phyloP scores from a whole-genome alignment of 2,329 filamentous ascomycete genomes.

The Sarocladium strictum region DNA sequence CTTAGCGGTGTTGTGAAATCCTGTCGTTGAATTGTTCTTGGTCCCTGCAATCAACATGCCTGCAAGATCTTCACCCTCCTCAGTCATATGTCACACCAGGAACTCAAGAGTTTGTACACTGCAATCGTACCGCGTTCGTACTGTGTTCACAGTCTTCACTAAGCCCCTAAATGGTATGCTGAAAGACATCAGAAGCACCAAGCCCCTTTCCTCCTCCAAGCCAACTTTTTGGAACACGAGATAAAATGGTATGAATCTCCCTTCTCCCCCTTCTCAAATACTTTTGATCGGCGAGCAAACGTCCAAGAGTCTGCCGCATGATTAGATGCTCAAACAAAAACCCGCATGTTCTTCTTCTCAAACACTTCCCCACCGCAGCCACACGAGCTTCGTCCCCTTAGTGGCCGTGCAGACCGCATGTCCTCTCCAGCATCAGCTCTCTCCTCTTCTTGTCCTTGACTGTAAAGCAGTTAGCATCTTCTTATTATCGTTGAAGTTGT shows the following conservation, averaged over 20 bases:
- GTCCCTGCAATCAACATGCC: too few species aligned
- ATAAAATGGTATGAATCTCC: conserved; percentile 2
- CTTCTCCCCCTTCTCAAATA: not conserved
- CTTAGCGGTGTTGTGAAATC: too few species aligned
- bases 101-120: not conserved
- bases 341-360: not conserved
- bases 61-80: not conserved
- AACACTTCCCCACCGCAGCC: not conserved
- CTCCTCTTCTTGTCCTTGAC: conserved; percentile 63
- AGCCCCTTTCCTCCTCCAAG: not conserved
- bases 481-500: not conserved
- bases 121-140: not conserved
- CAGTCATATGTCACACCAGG: not conserved
- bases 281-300: conserved; percentile 7
- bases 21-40: too few species aligned
- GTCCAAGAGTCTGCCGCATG: not conserved
- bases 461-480: conserved; percentile 34
- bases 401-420: conserved; percentile 39
- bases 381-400: conserved; percentile 1
- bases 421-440: conserved; percentile 61
- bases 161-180: not conserved
- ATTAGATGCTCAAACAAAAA: not conserved
- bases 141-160: not conserved
- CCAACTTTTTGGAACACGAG: not conserved
- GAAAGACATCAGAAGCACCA: not conserved